phyloP scores from a whole-genome alignment of 805 yeast genomes.

The Naumovozyma castellii region DNA sequence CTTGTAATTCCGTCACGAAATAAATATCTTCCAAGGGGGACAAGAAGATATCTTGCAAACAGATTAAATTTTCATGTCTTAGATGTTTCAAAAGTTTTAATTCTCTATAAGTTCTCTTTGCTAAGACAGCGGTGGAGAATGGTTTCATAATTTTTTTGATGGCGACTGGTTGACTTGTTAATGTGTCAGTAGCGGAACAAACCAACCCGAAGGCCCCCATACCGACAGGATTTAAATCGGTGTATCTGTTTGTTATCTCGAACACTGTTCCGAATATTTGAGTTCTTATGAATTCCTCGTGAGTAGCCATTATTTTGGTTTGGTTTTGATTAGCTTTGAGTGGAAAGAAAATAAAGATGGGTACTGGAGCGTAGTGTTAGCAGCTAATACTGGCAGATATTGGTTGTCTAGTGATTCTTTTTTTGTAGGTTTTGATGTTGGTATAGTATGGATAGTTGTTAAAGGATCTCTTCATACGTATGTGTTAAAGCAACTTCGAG shows the following conservation, averaged over 20 bases:
- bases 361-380: no score
- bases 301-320: slow-evolving; percentile 25
- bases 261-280: slow-evolving; percentile 93
- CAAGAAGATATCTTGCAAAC: slow-evolving; percentile 85
- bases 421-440: no score
- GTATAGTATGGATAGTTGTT: no score
- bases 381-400: no score
- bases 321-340: no score
- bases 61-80: slow-evolving; percentile 88
- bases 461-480: no score
- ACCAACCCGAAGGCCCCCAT: slow-evolving; percentile 99
- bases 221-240: slow-evolving; percentile 93
- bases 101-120: slow-evolving; percentile 94
- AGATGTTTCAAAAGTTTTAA: slow-evolving; percentile 85
- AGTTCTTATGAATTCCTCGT: slow-evolving; percentile 48
- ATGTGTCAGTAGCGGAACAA: slow-evolving; percentile 88
- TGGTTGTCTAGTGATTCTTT: no score
- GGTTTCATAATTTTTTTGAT: slow-evolving; percentile 98
- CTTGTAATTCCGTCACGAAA: slow-evolving; percentile 93
- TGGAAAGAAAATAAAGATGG: no score
- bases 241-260: slow-evolving; percentile 82
- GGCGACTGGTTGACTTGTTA: slow-evolving; percentile 89
- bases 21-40: slow-evolving; percentile 92
- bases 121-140: slow-evolving; percentile 85
- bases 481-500: no score